Evolutionary conservation across 495 filamentous ascomycete species (phyloP).

Genomic region (Thermothielavioides terrestris): DNA sequence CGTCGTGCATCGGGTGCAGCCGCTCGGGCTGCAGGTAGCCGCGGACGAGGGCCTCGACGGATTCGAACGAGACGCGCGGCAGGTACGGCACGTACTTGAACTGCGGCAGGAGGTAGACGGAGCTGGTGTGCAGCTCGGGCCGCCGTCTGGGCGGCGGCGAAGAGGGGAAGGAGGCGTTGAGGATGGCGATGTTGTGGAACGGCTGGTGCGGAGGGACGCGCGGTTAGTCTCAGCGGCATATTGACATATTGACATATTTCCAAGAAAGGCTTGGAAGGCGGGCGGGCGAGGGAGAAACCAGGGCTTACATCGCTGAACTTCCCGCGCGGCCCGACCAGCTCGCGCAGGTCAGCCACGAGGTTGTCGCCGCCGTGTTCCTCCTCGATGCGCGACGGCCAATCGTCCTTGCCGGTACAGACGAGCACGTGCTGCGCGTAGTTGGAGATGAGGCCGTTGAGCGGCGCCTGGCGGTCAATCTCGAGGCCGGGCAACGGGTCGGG

Average conservation of each 20-base stretch:
- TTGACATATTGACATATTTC: no score
- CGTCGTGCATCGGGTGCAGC: slow-evolving; percentile 50
- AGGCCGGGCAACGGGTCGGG: slow-evolving; percentile 56
- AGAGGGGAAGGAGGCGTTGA: slow-evolving; percentile 60
- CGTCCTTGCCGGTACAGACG: slow-evolving; percentile 65
- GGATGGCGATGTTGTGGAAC: slow-evolving; percentile 64
- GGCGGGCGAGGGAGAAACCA: neutral
- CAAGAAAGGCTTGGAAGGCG: no score
- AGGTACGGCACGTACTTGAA: slow-evolving; percentile 72
- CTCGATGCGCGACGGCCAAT: slow-evolving; percentile 72
- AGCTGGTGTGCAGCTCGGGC: slow-evolving; percentile 42
- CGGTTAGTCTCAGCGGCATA: no score
- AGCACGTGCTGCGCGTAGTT: slow-evolving; percentile 76
- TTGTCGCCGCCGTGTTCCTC: slow-evolving; percentile 46
- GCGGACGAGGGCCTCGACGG: slow-evolving; percentile 46
- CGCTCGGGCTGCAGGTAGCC: slow-evolving; percentile 50
- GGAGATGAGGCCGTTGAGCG: slow-evolving; percentile 66
- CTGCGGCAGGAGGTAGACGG: slow-evolving; percentile 63
- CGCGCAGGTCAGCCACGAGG: slow-evolving; percentile 63
- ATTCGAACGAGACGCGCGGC: slow-evolving; percentile 42
- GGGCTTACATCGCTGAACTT: slow-evolving; percentile 58
- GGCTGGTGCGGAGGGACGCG: slow-evolving; percentile 46
- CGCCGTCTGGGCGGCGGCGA: slow-evolving; percentile 19
- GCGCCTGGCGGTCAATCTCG: slow-evolving; percentile 64
- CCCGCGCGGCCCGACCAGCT: slow-evolving; percentile 55